Base-by-base conservation (phyloP, 2,329 filamentous ascomycete genomes). In the Hortaea werneckii region DNA sequence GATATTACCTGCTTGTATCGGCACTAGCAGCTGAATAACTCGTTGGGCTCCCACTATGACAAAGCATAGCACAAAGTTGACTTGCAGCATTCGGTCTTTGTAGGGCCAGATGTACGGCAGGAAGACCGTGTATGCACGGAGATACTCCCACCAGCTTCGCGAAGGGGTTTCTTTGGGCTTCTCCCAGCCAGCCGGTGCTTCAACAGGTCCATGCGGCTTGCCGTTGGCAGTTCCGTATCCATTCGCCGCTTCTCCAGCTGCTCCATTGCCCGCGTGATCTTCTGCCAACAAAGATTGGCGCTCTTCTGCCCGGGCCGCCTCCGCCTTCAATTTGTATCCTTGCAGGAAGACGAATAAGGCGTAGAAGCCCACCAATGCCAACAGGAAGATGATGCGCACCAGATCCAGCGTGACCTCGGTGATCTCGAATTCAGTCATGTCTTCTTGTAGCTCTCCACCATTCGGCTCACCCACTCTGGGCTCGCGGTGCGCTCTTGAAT, bases 51-150 rank as follows among this genome's bases (percentile, higher is more conserved):
- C 66, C 45, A 96, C 80, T 41, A 98, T 75, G 32, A 79, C 43
- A 59, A 96, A 89, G 67, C 92, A 96, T 41, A 88, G 58, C 13
- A 94, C 64, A 13, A 95, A 87, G 44, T 89, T 76, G 26, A 87
- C 54, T 68, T 95, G 83, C 45, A 98, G 73, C 52, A 73, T 76
- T 34, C 74, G 69, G 42, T 87, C 82, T 60, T 90, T 90, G 58
- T 82, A 84, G 0, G 92, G 92, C 92, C 92, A 98, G 48, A 96
- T 78, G 62, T 96, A 98, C 0, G 89, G 90, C 63, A 96, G 94
- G 67, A 98, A 95, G 43, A 95, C 74, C 9, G 83, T 85, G 65
- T 96, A 98, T 40, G 90, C 88, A 53, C 83, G 82, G 50, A 95
- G 72, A 64, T 98, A 98, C 62, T 96, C 89, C 80, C 85, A 94